phyloP scores from a whole-genome alignment of 805 yeast species.

The Lachancea meyersii region DNA sequence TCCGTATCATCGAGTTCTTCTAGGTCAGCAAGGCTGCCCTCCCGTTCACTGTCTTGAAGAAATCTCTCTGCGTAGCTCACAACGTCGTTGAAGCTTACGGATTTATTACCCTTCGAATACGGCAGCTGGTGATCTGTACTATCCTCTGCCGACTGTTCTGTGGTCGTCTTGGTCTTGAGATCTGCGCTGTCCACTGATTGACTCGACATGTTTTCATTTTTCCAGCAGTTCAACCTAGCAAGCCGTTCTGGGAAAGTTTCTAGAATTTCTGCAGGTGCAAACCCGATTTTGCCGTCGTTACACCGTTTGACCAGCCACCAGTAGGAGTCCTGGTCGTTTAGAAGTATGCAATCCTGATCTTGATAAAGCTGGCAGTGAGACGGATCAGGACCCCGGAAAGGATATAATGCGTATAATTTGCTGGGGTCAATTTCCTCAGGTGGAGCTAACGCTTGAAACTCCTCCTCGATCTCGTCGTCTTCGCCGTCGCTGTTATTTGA shows the following conservation, averaged over 20 bases:
- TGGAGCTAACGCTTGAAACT: conserved; percentile 45
- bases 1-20: conserved; percentile 20
- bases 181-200: conserved; percentile 12
- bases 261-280: conserved; percentile 92
- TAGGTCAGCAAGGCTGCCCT: conserved; percentile 11
- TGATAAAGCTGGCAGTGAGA: conserved; percentile 76
- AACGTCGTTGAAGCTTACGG: conserved; percentile 32
- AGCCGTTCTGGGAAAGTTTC: conserved; percentile 88
- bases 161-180: neutral
- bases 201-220: conserved; percentile 59
- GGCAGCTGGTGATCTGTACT: neutral
- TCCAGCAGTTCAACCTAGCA: conserved; percentile 88
- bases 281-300: conserved; percentile 69
- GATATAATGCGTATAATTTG: conserved; percentile 77
- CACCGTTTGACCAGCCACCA: conserved; percentile 86
- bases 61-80: conserved; percentile 31
- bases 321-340: conserved; percentile 86
- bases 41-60: neutral
- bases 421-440: conserved; percentile 79
- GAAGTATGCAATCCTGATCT: conserved; percentile 74
- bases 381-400: conserved; percentile 87
- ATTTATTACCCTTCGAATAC: conserved; percentile 23
- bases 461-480: conserved; percentile 35
- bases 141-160: neutral
- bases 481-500: conserved; percentile 9